phyloP scores from a whole-genome alignment of 345 rosid species.

The Murraya koenigii region DNA sequence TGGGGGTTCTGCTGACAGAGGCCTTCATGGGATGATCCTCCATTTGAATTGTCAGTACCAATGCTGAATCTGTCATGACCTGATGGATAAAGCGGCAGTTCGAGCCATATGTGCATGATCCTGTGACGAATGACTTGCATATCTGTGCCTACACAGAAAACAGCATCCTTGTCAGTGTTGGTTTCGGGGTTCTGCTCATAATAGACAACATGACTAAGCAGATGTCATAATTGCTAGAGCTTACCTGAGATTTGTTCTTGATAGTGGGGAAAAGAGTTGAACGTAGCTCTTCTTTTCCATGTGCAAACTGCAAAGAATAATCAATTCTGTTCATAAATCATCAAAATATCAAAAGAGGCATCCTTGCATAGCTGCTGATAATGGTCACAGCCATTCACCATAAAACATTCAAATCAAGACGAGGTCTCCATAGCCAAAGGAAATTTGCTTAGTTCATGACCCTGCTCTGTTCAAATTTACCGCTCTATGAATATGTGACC shows the following conservation, averaged over 20 bases:
- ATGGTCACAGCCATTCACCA: neutral
- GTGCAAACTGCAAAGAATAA: conserved; percentile 37
- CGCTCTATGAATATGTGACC: neutral
- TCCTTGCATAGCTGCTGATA: neutral
- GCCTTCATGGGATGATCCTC: neutral
- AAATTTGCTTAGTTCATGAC: neutral
- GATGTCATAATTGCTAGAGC: neutral
- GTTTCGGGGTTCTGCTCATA: neutral
- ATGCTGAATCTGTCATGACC: conserved; percentile 15
- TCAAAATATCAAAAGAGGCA: neutral
- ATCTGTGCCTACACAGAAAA: conserved; percentile 17
- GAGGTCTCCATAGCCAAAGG: neutral
- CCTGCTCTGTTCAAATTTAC: neutral
- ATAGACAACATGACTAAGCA: neutral
- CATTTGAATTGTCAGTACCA: conserved; percentile 10
- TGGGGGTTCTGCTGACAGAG: neutral
- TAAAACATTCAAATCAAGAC: neutral
- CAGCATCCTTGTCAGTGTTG: neutral
- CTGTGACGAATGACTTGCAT: conserved; percentile 23
- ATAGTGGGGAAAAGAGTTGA: conserved; percentile 16
- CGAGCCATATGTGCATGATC: conserved; percentile 21
- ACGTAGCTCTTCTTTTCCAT: conserved; percentile 48
- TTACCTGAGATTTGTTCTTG: conserved; percentile 44
- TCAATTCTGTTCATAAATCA: conserved; percentile 4
- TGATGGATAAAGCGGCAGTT: conserved; percentile 26